Evolutionary conservation across 345 rosid species (phyloP).

Genomic region (Hirschfeldia incana): DNA sequence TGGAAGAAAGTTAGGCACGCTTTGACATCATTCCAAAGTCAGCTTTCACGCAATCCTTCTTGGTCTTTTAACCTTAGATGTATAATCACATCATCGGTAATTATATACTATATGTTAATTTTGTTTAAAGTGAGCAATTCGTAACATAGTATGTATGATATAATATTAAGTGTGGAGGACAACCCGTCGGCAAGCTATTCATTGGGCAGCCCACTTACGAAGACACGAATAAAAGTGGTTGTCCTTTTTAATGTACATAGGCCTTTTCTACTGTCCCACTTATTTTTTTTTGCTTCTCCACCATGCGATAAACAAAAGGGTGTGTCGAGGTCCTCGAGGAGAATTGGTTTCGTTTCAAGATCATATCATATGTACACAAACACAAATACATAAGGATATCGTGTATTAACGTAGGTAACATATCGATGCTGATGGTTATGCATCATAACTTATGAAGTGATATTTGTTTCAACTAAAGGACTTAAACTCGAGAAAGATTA

Average conservation of each 20-base stretch:
- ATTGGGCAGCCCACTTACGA: slow-evolving; percentile 36
- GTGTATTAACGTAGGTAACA: neutral
- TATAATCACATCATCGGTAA: slow-evolving; percentile 15
- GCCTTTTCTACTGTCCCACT: neutral
- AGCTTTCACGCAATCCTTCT: slow-evolving; percentile 33
- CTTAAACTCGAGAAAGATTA: slow-evolving; percentile 14
- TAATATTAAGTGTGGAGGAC: slow-evolving; percentile 34
- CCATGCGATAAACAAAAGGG: slow-evolving; percentile 12
- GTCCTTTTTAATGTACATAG: slow-evolving; percentile 31
- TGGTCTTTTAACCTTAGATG: slow-evolving; percentile 31
- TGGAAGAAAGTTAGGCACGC: slow-evolving; percentile 24
- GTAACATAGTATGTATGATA: neutral
- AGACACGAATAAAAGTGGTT: slow-evolving; percentile 36
- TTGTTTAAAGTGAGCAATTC: neutral
- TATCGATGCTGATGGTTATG: slow-evolving; percentile 18
- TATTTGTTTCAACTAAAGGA: neutral
- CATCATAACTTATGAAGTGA: neutral
- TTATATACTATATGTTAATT: neutral
- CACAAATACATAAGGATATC: slow-evolving; percentile 11
- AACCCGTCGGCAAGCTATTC: slow-evolving; percentile 41
- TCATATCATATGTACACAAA: slow-evolving; percentile 19
- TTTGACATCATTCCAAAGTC: slow-evolving; percentile 41
- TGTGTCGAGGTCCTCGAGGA: neutral
- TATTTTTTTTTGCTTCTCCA: slow-evolving; percentile 5
- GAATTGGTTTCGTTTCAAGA: slow-evolving; percentile 23